Evolutionary conservation across 441 rosid genomes (phyloP).

Genomic region (Gossypium gossypioides): DNA sequence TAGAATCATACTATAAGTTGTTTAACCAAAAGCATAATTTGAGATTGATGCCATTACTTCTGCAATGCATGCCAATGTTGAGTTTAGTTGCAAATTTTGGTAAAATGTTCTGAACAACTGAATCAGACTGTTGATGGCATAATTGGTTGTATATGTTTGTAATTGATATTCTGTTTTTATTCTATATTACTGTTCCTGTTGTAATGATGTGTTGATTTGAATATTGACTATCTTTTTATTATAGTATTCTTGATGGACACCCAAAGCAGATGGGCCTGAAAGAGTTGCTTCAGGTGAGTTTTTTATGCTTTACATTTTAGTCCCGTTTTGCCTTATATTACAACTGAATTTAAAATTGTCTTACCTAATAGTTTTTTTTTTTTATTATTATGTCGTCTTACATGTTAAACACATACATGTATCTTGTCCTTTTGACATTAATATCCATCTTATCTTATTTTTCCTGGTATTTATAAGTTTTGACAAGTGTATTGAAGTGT

Average conservation of each 20-base stretch:
- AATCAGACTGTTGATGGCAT: background rate
- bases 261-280: conserved; percentile 86
- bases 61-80: background rate
- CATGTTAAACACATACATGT: background rate
- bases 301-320: background rate
- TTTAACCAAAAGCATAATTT: background rate
- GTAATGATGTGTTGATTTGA: background rate
- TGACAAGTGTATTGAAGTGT: background rate
- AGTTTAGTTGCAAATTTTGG: background rate
- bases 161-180: background rate
- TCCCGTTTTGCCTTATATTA: background rate
- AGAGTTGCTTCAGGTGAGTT: conserved; percentile 78
- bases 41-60: background rate
- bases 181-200: background rate
- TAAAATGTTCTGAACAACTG: background rate
- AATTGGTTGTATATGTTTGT: background rate
- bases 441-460: background rate
- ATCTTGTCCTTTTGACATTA: background rate
- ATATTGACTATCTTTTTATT: conserved; percentile 12
- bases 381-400: background rate
- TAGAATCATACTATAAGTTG: background rate
- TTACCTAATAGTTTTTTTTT: background rate
- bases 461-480: background rate
- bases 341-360: background rate
- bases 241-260: conserved; percentile 76